Evolutionary conservation across 2,329 filamentous ascomycete species (phyloP), one percentile per base, ranked within the genome.

Genomic region (Calonectria leucothoes): DNA sequence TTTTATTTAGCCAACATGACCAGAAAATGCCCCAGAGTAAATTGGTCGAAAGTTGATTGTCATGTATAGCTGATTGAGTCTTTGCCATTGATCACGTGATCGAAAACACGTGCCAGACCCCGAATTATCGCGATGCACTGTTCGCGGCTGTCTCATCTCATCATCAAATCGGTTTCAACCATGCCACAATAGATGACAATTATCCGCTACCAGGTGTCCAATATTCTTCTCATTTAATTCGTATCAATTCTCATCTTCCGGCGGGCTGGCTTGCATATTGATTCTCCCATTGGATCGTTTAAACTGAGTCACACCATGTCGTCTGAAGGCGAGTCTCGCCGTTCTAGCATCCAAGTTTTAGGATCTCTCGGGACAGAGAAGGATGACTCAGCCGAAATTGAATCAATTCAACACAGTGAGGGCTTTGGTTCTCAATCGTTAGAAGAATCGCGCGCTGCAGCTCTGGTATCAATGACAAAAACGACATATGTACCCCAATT

Each of bases 401-500:
- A 64, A 27, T 39, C 12, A 1, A n/a, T 42, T 64, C 25, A 29
- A 17, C 10, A 23, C 37, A 25, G 25, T 55, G 37, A 3, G 4
- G 25, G 20, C 10, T 51, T 20, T 17, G 17, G 51, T 23, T 14
- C 51, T 3, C 29, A 33, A 4, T n/a, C 42, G 29, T n/a, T 33
- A 35, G 59, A 65, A 17, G 51, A 12, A 23, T 6, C 42, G 25
- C 12, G 27, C 14, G 10, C 65, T 15, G 25, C 64, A 37, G 33
- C 25, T 17, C 33, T 20, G 65, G 52, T 57, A 14, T 45, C 51
- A 35, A 66, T 20, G 23, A 59, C 73, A 27, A 72, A 68, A 52
- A n/a, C 57, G n/a, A 55, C 81, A 25, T 84, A 84, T 69, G 72
- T 75, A 6, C 78, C 77, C 8, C 83, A 84, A 39, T 84, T 84